A percentile compares a stretch with the other conserved stretches of the same genome.
Evolutionary conservation across 1,284 basidiomycete genomes (phyloP).

Genomic region (Inonotus obliquus): DNA sequence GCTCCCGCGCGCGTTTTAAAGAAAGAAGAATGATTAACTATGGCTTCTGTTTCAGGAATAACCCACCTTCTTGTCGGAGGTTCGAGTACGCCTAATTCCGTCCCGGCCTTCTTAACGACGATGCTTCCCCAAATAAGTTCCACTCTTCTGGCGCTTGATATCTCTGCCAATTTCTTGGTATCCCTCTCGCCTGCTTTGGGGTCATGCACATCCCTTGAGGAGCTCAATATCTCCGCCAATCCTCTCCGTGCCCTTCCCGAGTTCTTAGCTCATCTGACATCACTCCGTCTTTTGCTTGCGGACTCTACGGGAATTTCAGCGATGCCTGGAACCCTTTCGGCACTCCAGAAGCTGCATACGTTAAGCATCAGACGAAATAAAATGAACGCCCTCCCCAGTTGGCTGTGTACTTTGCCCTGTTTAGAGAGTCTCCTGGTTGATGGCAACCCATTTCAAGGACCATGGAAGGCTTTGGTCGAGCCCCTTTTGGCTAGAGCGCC

Average conservation of each 20-base stretch:
- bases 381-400: constrained; percentile 85
- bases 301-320: constrained; percentile 81
- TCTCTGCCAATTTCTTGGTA: constrained; percentile 81
- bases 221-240: constrained; percentile 92
- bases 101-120: constrained; percentile 68
- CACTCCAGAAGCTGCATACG: constrained; percentile 75
- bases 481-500: constrained; percentile 67
- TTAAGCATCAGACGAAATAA: constrained; percentile 87
- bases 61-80: constrained; percentile 85
- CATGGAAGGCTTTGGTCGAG: constrained; percentile 86
- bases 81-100: constrained; percentile 68
- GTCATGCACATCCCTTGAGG: constrained; percentile 79
- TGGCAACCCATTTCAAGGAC: constrained; percentile 88
- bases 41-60: constrained; percentile 50
- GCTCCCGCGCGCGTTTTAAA: constrained; percentile 10
- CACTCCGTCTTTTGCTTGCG: constrained; percentile 83
- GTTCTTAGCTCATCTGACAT: constrained; percentile 72
- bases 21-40: constrained; percentile 17
- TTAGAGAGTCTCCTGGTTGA: constrained; percentile 89
- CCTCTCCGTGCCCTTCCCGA: constrained; percentile 80
- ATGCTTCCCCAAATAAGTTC: constrained; percentile 66
- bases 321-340: constrained; percentile 64
- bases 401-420: constrained; percentile 82
- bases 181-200: constrained; percentile 78
- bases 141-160: constrained; percentile 84